Percentiles rank a stretch among this genome's conserved stretches.
phyloP scores from a whole-genome alignment of 2,329 filamentous ascomycete genomes.

The Aspergillus viridinutans region DNA sequence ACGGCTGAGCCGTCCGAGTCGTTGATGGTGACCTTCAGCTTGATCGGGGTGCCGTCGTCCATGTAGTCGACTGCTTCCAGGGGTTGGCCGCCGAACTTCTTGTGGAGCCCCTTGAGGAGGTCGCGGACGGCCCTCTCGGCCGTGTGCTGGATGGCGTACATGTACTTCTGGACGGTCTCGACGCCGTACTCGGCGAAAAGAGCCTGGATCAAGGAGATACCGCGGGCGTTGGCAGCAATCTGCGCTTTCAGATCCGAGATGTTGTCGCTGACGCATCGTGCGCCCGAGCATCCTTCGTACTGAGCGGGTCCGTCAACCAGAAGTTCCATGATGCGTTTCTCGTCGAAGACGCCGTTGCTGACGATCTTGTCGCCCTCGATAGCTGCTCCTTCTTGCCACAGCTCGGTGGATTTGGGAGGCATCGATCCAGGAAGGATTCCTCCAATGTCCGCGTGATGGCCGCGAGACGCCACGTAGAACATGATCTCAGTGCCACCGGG shows the following conservation, averaged over 20 bases:
- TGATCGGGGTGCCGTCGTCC: conserved; percentile 79
- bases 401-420: conserved; percentile 56
- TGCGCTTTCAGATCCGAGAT: conserved; percentile 83
- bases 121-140: conserved; percentile 71
- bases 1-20: conserved; percentile 68
- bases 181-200: conserved; percentile 76
- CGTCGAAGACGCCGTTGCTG: conserved; percentile 71
- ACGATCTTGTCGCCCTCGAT: conserved; percentile 60
- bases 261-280: conserved; percentile 75
- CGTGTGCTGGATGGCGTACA: conserved; percentile 76
- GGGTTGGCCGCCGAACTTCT: conserved; percentile 65
- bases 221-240: conserved; percentile 81
- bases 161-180: conserved; percentile 74
- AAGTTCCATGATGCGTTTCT: conserved; percentile 67
- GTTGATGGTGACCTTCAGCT: conserved; percentile 70
- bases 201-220: conserved; percentile 69
- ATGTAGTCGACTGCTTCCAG: conserved; percentile 75
- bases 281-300: conserved; percentile 72
- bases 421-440: conserved; percentile 78
- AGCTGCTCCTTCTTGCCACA: conserved; percentile 47
- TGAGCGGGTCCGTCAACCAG: conserved; percentile 69
- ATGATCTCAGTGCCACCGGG: conserved; percentile 63
- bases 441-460: conserved; percentile 80
- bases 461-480: conserved; percentile 76
- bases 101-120: conserved; percentile 67